Evolutionary conservation across 2,329 filamentous ascomycete species (phyloP), one percentile per base, ranked within the genome.

Genomic region (Aspergillus pseudoviridinutans): DNA sequence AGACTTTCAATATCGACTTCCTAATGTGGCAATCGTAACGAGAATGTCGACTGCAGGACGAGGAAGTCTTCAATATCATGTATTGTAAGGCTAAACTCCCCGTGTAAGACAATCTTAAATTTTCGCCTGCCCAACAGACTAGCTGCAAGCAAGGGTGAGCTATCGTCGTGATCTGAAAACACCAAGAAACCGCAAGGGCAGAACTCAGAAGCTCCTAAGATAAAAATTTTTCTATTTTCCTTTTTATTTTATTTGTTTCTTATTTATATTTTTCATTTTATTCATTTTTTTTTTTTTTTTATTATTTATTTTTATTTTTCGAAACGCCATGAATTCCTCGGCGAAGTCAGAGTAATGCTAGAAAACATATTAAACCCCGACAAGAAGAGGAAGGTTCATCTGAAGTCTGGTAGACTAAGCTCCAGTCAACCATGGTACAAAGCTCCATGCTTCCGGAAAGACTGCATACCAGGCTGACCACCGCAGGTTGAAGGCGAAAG

Each of bases 351-450:
- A 50, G 55, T 52, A 22, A 25, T 24, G 25, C 12, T 9, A 24
- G 28, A 14, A 32, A 44, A 49, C 20, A 35, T 49, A 35, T 41
- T 53, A 53, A 50, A 32, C 17, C 24, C 24, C 42, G 32, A 28
- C 7, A 28, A 53, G 38, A 35, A 42, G 46, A 8, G 38, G 35
- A 27, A 54, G 59, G 46, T 44, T 59, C 47, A 47, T 53, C 55
- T 55, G 46, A 65, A 52, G 8, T 54, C 42, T 61, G 64, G 64
- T 60, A 65, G 63, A 55, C 63, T 66, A 66, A 47, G 12, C 24
- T 20, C 20, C 20, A 9, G 24, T 55, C 54, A 64, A 62, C 60
- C 60, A 61, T 63, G 61, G 61, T 61, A 57, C 59, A 24, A 28
- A 49, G 46, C 20, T 57, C 27, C 20, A 53, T 50, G 47, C 54